Percentiles rank a stretch among this genome's conserved stretches.
These are phyloP conservation scores for Trichoderma atroviride DNA, from an alignment of 2,329 filamentous ascomycete species.

Conservation along the genomic window DNA sequence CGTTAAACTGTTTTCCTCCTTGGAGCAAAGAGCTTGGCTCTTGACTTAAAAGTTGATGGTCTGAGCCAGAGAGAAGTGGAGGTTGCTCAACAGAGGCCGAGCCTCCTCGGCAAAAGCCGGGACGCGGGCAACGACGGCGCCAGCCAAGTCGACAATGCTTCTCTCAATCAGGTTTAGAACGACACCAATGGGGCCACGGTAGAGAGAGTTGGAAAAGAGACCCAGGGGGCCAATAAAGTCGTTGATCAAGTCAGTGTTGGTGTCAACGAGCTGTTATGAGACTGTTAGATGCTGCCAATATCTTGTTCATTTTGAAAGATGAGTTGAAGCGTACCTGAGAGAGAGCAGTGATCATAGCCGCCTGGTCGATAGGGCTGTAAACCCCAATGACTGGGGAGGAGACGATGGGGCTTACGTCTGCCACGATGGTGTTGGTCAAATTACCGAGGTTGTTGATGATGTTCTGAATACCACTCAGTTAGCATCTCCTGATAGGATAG, in stretches of 20 bases:
- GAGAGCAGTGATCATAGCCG: constrained; percentile 28
- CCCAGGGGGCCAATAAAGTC: constrained; percentile 28
- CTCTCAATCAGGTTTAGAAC: constrained; percentile 29
- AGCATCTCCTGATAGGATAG: background rate
- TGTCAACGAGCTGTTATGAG: constrained; percentile 25
- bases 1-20: background rate
- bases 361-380: constrained; percentile 27
- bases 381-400: background rate
- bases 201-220: constrained; percentile 25
- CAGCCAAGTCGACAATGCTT: constrained; percentile 30
- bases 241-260: constrained; percentile 31
- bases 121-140: constrained; percentile 28
- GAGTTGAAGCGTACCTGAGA: constrained; percentile 18
- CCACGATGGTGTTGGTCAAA: background rate
- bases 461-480: background rate
- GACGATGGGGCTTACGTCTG: background rate
- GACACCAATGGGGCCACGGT: constrained; percentile 28
- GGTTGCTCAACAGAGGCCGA: background rate
- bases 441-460: background rate
- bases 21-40: background rate
- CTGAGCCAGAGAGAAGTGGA: background rate
- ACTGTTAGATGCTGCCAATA: background rate
- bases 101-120: constrained; percentile 28
- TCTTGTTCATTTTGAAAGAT: background rate
- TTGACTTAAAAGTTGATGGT: background rate